Percentiles rank a stretch among this genome's conserved stretches.
phyloP scores from a whole-genome alignment of 176 grass and related monocot genomes.

The Bromus sterilis region DNA sequence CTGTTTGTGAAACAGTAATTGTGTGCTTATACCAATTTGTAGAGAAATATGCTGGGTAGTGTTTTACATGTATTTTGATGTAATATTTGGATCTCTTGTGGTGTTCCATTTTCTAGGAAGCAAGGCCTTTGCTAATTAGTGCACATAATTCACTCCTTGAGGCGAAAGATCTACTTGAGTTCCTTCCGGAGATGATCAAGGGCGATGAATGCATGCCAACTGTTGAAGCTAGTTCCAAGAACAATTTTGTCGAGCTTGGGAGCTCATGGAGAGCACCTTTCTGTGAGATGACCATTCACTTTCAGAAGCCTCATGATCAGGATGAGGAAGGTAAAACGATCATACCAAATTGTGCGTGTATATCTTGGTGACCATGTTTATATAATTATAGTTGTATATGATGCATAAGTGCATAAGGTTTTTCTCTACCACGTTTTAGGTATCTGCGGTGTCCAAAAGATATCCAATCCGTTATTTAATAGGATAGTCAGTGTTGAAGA shows the following conservation, averaged over 20 bases:
- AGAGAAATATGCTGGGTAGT: background rate
- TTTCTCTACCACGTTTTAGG: slow-evolving; percentile 24
- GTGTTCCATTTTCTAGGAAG: slow-evolving; percentile 38
- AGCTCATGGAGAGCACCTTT: slow-evolving; percentile 65
- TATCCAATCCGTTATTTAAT: slow-evolving; percentile 58
- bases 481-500: slow-evolving; percentile 40
- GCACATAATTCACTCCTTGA: slow-evolving; percentile 51
- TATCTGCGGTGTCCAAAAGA: slow-evolving; percentile 19
- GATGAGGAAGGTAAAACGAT: slow-evolving; percentile 39
- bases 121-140: slow-evolving; percentile 42
- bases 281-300: slow-evolving; percentile 56
- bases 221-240: slow-evolving; percentile 18
- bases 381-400: background rate
- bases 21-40: background rate
- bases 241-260: slow-evolving; percentile 67
- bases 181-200: slow-evolving; percentile 35
- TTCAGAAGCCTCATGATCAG: slow-evolving; percentile 3
- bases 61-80: background rate
- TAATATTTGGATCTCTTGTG: slow-evolving; percentile 3
- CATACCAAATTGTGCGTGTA: background rate
- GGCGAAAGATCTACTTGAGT: slow-evolving; percentile 39
- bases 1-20: background rate
- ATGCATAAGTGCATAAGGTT: background rate
- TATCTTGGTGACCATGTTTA: background rate
- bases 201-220: background rate